Evolutionary conservation across 192 early-diverging fungal genomes (phyloP).

Genomic region (Diversispora epigaea): DNA sequence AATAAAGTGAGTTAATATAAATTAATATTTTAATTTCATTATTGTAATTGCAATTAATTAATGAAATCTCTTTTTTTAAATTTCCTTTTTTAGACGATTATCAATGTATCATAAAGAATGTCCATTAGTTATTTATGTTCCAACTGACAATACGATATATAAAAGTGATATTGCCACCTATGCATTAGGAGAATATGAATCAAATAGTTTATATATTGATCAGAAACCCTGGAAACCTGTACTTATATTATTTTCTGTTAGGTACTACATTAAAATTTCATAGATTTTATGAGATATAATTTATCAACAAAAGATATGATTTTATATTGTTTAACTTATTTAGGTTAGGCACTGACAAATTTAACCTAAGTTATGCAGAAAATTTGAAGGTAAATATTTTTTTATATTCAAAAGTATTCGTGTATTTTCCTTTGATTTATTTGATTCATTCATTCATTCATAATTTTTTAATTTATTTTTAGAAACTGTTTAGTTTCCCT

Average conservation of each 20-base stretch:
- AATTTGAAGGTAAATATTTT: slow-evolving; percentile 26
- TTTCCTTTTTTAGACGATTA: slow-evolving; percentile 29
- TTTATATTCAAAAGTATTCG: background rate
- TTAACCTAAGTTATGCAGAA: slow-evolving; percentile 22
- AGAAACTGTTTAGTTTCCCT: slow-evolving; percentile 38
- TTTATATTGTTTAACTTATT: background rate
- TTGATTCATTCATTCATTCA: background rate
- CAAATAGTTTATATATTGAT: background rate
- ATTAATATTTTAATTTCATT: background rate
- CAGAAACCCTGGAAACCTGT: slow-evolving; percentile 40
- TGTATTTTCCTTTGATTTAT: background rate
- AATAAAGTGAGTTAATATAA: slow-evolving; percentile 35
- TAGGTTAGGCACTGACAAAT: slow-evolving; percentile 25
- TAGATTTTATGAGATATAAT: background rate
- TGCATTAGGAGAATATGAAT: slow-evolving; percentile 23
- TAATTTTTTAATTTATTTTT: slow-evolving; percentile 18
- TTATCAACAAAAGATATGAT: slow-evolving; percentile 25
- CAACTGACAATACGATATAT: slow-evolving; percentile 36
- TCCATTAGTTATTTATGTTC: slow-evolving; percentile 35
- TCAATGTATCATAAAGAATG: slow-evolving; percentile 39
- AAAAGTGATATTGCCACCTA: slow-evolving; percentile 20
- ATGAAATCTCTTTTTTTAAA: background rate
- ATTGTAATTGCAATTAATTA: background rate
- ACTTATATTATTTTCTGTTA: slow-evolving; percentile 37
- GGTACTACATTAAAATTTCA: slow-evolving; percentile 33